Base-by-base conservation (phyloP, 805 yeast genomes). In the Blastobotrys chiropterorum region DNA sequence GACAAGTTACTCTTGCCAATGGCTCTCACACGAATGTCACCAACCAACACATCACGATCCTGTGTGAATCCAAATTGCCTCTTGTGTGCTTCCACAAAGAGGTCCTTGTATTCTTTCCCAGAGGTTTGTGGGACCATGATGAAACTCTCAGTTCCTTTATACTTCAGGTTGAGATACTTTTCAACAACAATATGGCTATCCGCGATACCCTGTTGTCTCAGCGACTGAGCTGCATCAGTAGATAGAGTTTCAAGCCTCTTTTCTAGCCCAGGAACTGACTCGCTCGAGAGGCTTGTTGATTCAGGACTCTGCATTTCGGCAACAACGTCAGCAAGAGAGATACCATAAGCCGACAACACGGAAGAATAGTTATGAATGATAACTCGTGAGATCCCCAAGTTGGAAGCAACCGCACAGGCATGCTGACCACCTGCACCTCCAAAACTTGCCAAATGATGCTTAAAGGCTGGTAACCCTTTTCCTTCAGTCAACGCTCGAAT, bases 401-500 rank as follows among this genome's bases (percentile, higher is more conserved):
- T 75, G 52, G 79, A 74, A 1, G 95, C 95, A 38, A 89, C 82
- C 6, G 86, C 82, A 47, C 79, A 82, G 1, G 94, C 90, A 66
- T 86, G 90, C 68, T 89, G 96, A 7, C 96, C 96, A 50, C 96
- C 96, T 21, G 95, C 95, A 47, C 96, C 96, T 46, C 96, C 96
- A 69, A 89, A 89, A 1, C 92, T 78, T 1, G 90, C 95, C 53
- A 89, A 69, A 53, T 84, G 71, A 65, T 89, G 96, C 8, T 77
- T 71, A 6, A 84, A 65, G 0, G 82, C 75, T 42, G 79, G 75
- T 62, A 82, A 81, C 3, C 96, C 96, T 62, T 82, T 86, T 1
- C 92, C 87, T 64, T 88, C 96, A 0, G 96, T 88, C 48, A 89
- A 70, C 42, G 85, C 82, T 53, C 96, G 75, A 50, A 89, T 86